Evolutionary conservation across 192 early-diverging fungal species (phyloP).

Genomic region (Backusella liffmaniae): DNA sequence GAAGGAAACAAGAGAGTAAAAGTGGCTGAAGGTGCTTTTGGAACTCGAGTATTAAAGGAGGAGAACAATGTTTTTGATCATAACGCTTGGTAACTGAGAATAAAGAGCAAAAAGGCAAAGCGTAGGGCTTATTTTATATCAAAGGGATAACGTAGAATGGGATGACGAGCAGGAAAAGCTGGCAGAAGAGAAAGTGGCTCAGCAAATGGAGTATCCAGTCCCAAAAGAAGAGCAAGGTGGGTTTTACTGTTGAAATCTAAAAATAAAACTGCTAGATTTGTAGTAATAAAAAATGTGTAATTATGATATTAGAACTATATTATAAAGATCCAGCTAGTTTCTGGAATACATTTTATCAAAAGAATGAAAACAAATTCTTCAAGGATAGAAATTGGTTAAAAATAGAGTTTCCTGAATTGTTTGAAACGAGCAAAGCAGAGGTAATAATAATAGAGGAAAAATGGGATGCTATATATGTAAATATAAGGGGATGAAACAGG

Average conservation of each 20-base stretch:
- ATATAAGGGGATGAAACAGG: background rate
- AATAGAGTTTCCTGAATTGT: conserved; percentile 92
- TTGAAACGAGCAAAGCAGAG: conserved; percentile 42
- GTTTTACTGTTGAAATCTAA: background rate
- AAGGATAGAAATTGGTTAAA: conserved; percentile 97
- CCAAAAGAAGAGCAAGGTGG: conserved; percentile 56
- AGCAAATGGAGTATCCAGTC: conserved; percentile 73
- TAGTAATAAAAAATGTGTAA: background rate
- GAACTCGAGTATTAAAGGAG: conserved; percentile 71
- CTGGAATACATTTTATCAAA: conserved; percentile 83
- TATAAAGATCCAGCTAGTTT: conserved; percentile 51
- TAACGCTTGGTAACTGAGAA: conserved; percentile 83
- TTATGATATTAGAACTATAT: conserved; percentile 35
- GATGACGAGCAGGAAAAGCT: conserved; percentile 78
- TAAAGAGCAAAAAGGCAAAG: background rate
- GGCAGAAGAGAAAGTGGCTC: conserved; percentile 71
- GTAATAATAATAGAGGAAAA: conserved; percentile 30
- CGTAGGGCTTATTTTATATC: background rate
- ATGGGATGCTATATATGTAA: background rate
- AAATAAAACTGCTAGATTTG: background rate
- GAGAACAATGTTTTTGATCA: conserved; percentile 80
- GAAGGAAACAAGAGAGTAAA: background rate
- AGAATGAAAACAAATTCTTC: conserved; percentile 90
- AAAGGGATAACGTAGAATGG: conserved; percentile 94
- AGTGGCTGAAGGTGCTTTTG: conserved; percentile 50